Evolutionary conservation across 176 grass and related monocot species (phyloP).

Genomic region (Otatea glauca): DNA sequence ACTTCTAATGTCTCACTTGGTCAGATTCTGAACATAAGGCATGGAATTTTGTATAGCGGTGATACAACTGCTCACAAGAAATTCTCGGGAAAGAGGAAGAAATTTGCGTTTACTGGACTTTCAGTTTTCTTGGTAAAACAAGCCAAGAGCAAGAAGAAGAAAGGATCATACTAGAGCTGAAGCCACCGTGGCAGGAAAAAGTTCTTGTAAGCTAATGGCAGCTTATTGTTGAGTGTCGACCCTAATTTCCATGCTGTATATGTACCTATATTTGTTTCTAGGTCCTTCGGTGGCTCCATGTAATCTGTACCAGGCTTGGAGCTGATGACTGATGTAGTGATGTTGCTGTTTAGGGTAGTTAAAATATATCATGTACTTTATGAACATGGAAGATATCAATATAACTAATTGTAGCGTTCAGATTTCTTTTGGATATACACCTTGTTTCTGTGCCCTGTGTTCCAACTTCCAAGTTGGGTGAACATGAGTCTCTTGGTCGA

Average conservation of each 20-base stretch:
- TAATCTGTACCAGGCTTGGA: background rate
- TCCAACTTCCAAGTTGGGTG: background rate
- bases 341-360: conserved; percentile 2
- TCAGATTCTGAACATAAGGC: conserved; percentile 75
- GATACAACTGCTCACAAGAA: conserved; percentile 39
- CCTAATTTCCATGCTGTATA: background rate
- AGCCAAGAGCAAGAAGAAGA: conserved; percentile 81
- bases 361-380: background rate
- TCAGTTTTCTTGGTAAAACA: conserved; percentile 75
- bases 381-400: background rate
- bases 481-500: background rate
- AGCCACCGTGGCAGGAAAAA: background rate
- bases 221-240: conserved; percentile 23
- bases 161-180: conserved; percentile 21
- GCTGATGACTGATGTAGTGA: conserved; percentile 7
- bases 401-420: background rate
- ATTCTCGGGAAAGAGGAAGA: conserved; percentile 69
- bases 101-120: conserved; percentile 69
- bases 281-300: background rate
- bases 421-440: background rate
- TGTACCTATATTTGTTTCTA: background rate
- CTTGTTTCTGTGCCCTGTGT: background rate
- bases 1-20: conserved; percentile 65
- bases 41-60: conserved; percentile 39
- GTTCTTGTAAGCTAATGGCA: background rate